Percentiles rank a stretch among this genome's conserved stretches.
Evolutionary conservation across 1,139 yeast genomes (phyloP).

Genomic region (Blastobotrys apis): DNA sequence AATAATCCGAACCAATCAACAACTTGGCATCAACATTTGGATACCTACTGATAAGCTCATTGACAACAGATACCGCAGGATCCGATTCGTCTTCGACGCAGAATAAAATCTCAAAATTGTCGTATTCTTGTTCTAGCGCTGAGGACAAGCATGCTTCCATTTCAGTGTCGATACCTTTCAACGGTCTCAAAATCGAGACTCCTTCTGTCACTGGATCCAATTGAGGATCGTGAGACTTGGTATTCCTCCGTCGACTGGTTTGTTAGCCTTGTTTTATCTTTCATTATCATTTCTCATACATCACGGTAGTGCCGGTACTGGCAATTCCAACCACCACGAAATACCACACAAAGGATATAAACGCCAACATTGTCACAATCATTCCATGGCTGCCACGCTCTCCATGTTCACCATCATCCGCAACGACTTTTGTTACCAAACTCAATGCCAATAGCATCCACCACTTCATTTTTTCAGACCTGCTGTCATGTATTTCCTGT

Average conservation of each 20-base stretch:
- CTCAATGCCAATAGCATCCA: too few species aligned
- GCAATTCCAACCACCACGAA: conserved; percentile 15
- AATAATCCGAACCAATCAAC: conserved; percentile 46
- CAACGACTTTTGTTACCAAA: too few species aligned
- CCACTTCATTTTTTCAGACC: too few species aligned
- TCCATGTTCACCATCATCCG: too few species aligned
- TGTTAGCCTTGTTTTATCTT: too few species aligned
- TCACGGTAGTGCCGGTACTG: conserved; percentile 16
- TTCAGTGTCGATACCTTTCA: conserved; percentile 81
- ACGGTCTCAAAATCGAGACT: conserved; percentile 76
- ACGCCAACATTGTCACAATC: conserved; percentile 12
- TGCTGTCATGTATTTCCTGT: too few species aligned
- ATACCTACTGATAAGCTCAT: conserved; percentile 47
- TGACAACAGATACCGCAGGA: conserved; percentile 59
- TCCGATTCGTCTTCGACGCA: conserved; percentile 67
- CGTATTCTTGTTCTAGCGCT: conserved; percentile 66
- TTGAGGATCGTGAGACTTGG: conserved; percentile 1
- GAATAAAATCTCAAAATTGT: conserved; percentile 66
- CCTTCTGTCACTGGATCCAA: conserved; percentile 39
- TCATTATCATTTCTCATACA: conserved; percentile 12
- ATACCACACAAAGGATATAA: conserved; percentile 20
- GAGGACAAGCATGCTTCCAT: conserved; percentile 63
- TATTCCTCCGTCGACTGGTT: neutral
- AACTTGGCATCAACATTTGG: conserved; percentile 58
- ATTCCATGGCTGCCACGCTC: too few species aligned